These are phyloP conservation scores for Globisporangium echinulatum DNA, from an alignment of 352 stramenopile species.

Conservation along the genomic window DNA sequence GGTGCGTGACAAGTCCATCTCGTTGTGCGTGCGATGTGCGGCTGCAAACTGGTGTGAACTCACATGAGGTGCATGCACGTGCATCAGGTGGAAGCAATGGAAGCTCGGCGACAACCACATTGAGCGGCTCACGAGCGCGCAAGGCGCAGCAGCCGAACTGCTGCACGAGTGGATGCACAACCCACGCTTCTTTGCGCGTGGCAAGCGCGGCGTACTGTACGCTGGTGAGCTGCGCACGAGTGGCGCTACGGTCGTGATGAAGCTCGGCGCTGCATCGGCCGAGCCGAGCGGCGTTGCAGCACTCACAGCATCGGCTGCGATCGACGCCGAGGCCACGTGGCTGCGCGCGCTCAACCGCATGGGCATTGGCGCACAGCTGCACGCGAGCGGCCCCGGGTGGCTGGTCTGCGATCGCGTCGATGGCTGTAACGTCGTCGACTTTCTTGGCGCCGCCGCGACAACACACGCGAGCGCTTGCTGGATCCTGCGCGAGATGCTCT, in stretches of 20 bases:
- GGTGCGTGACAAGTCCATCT: slow-evolving; percentile 13
- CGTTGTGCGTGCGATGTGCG: too few relatives aligned
- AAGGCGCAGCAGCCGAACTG: slow-evolving; percentile 11
- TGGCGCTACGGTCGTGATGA: slow-evolving; percentile 33
- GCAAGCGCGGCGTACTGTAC: slow-evolving; percentile 61
- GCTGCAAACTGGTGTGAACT: too few relatives aligned
- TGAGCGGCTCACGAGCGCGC: slow-evolving; percentile 34
- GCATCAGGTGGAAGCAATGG: slow-evolving; percentile 52
- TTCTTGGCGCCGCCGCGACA: slow-evolving; percentile 23
- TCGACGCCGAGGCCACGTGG: slow-evolving; percentile 53
- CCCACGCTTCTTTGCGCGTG: slow-evolving; percentile 55
- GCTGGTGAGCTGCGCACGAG: slow-evolving; percentile 22
- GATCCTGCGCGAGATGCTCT: slow-evolving; percentile 55
- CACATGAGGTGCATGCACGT: too few relatives aligned
- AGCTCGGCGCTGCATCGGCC: slow-evolving; percentile 21
- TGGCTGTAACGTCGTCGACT: slow-evolving; percentile 56
- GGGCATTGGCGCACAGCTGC: slow-evolving; percentile 42
- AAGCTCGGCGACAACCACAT: slow-evolving; percentile 54
- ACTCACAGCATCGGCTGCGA: slow-evolving; percentile 14
- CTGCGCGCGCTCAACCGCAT: slow-evolving; percentile 55
- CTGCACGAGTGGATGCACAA: slow-evolving; percentile 21
- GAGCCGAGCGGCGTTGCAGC: slow-evolving; percentile 15
- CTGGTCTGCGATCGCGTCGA: slow-evolving; percentile 57
- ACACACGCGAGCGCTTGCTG: slow-evolving; percentile 33
- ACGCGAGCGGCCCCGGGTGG: slow-evolving; percentile 38